These are phyloP conservation scores for Chaetomium tenue DNA, from an alignment of 495 filamentous ascomycete genomes.

Conservation along the genomic window DNA sequence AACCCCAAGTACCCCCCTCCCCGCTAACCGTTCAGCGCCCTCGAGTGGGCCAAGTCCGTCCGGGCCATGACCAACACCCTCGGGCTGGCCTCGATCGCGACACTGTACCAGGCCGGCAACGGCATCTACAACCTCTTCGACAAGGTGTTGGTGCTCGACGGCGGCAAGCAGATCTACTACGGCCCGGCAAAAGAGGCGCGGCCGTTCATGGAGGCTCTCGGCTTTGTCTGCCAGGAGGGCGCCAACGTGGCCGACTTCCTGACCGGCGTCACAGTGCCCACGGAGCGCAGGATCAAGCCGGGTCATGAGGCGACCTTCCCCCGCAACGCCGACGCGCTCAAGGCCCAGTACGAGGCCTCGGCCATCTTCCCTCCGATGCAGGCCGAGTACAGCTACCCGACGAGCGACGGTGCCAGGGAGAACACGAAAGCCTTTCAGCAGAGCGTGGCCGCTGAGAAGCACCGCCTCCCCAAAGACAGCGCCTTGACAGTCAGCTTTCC, in stretches of 20 bases:
- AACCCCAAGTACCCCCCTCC: no score
- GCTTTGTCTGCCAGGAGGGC: conserved; percentile 50
- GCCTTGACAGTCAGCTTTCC: conserved; percentile 56
- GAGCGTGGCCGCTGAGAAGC: conserved; percentile 48
- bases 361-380: conserved; percentile 37
- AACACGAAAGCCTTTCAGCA: conserved; percentile 51
- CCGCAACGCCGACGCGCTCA: conserved; percentile 45
- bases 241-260: conserved; percentile 62
- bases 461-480: conserved; percentile 43
- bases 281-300: conserved; percentile 27
- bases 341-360: conserved; percentile 44
- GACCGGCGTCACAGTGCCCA: conserved; percentile 42
- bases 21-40: conserved; percentile 40
- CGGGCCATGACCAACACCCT: conserved; percentile 55
- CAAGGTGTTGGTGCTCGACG: conserved; percentile 61
- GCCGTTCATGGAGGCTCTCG: conserved; percentile 55
- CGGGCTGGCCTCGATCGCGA: conserved; percentile 57
- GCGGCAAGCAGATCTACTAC: conserved; percentile 63
- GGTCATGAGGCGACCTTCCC: conserved; percentile 46
- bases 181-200: conserved; percentile 53
- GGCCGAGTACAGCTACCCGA: conserved; percentile 53
- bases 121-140: conserved; percentile 63
- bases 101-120: conserved; percentile 73
- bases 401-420: conserved; percentile 42
- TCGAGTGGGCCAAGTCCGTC: conserved; percentile 48